Base-by-base conservation (phyloP, 164 flowering plant genomes). In the Macadamia tetraphylla region DNA sequence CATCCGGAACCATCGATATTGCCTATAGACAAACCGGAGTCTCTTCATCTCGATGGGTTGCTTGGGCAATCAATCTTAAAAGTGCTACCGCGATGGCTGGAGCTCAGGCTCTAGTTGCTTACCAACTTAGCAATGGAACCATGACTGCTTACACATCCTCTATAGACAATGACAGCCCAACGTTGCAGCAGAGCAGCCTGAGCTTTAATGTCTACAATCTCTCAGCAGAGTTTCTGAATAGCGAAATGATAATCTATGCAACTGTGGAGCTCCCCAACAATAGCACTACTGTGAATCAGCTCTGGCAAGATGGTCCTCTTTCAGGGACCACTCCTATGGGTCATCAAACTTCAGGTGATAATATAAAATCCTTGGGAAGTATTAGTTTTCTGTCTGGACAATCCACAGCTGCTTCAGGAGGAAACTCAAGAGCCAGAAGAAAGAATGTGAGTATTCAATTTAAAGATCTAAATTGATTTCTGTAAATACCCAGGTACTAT, bases 61-160 rank as follows among this genome's bases (percentile, higher is more conserved):
- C 81, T 14, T 85, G 85, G 85, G 83, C 82, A 0, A 59, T 81
- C 35, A 85, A 85, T 59, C 80, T 76, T 3, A 48, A 9, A 0
- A 69, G 67, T 0, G 29, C 3, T 0, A 62, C 23, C 23, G 23
- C 63, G 0, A 89, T 89, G 95, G 1, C 58, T 1, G 89, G 89
- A 5, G 48, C 88, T 0, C 86, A 89, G 72, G 69, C 83, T 29
- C 73, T 87, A 0, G 83, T 88, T 17, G 93, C 87, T n/a, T 79
- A 35, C 62, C 65, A 31, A 10, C 70, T 74, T 51, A 29, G 80
- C 0, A 46, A 60, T 12, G 82, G 81, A 1, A 10, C 8, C 6
- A 2, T 71, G 30, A 35, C n/a, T 0, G 87, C 83, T 9, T 79
- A 82, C 67, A 90, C 88, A 0, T 67, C 87, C 0, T 68, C 74